Evolutionary conservation across 129 eudicot genomes (phyloP).

Genomic region (Saussurea involucrata): DNA sequence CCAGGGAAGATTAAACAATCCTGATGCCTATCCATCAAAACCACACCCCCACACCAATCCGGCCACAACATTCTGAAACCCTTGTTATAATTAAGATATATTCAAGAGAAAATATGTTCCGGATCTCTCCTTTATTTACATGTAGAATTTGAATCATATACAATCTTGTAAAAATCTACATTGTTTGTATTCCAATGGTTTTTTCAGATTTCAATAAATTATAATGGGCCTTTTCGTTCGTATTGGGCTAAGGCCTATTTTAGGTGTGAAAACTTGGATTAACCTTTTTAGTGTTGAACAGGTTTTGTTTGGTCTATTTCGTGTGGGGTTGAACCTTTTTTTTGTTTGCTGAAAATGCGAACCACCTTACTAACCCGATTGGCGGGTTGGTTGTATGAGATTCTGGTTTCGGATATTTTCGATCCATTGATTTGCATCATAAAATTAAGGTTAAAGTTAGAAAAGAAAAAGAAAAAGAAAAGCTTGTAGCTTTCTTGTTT

Average conservation of each 20-base stretch:
- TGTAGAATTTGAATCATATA: neutral
- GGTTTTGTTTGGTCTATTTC: neutral
- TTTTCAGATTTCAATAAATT: neutral
- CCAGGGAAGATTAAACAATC: no score
- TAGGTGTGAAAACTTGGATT: neutral
- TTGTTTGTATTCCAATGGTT: neutral
- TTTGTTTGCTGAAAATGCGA: neutral
- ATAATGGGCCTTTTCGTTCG: neutral
- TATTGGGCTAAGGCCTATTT: neutral
- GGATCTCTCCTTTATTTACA: no score
- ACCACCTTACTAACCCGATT: neutral
- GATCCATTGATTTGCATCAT: neutral
- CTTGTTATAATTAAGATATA: no score
- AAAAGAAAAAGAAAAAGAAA: neutral
- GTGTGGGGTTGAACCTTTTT: constrained; percentile 7
- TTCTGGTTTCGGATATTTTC: neutral
- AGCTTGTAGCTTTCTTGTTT: neutral
- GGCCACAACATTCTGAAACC: no score
- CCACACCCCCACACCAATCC: no score
- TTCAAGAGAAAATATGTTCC: no score
- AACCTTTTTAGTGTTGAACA: constrained; percentile 5
- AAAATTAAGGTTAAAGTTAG: neutral
- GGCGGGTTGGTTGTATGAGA: neutral
- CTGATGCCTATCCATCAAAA: no score
- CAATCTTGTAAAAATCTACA: neutral